Percentiles rank a stretch among this genome's conserved stretches.
These are phyloP conservation scores for Leccinum obscurum DNA, from an alignment of 768 basidiomycete species.

Conservation along the genomic window DNA sequence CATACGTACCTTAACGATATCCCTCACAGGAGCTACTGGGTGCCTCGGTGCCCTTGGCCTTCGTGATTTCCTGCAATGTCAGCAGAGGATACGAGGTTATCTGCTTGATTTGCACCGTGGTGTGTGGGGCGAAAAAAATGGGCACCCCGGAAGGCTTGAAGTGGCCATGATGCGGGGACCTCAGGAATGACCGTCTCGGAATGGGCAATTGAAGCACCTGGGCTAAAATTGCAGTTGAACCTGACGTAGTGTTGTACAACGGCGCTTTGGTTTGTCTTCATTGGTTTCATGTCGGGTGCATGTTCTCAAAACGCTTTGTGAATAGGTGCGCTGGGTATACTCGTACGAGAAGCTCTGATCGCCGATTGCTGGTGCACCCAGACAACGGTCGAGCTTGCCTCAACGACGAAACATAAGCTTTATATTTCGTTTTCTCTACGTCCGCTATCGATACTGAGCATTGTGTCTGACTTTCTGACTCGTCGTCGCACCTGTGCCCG, in stretches of 20 bases:
- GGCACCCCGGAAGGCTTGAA: slow-evolving; percentile 69
- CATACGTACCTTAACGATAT: slow-evolving; percentile 64
- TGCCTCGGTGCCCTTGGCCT: slow-evolving; percentile 95
- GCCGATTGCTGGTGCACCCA: slow-evolving; percentile 75
- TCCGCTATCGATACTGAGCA: slow-evolving; percentile 91
- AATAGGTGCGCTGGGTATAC: slow-evolving; percentile 97
- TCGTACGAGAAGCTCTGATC: slow-evolving; percentile 91
- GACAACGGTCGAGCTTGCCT: slow-evolving; percentile 77
- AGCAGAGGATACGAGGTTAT: slow-evolving; percentile 70
- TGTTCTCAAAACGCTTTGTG: neutral
- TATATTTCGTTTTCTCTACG: slow-evolving; percentile 91
- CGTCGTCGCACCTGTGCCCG: slow-evolving; percentile 42
- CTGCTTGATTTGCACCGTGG: slow-evolving; percentile 88
- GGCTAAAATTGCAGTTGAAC: slow-evolving; percentile 64
- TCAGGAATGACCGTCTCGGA: slow-evolving; percentile 75
- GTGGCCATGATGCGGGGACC: slow-evolving; percentile 75
- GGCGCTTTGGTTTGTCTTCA: slow-evolving; percentile 82
- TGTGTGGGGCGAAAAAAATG: slow-evolving; percentile 84
- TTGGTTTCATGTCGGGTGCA: neutral
- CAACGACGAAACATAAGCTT: slow-evolving; percentile 69
- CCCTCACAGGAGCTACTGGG: slow-evolving; percentile 96
- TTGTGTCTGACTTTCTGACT: slow-evolving; percentile 86
- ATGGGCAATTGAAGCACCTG: slow-evolving; percentile 56
- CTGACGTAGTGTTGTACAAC: slow-evolving; percentile 88
- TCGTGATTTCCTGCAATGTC: slow-evolving; percentile 67